phyloP scores from a whole-genome alignment of 768 basidiomycete genomes.

The Epithele typhae region DNA sequence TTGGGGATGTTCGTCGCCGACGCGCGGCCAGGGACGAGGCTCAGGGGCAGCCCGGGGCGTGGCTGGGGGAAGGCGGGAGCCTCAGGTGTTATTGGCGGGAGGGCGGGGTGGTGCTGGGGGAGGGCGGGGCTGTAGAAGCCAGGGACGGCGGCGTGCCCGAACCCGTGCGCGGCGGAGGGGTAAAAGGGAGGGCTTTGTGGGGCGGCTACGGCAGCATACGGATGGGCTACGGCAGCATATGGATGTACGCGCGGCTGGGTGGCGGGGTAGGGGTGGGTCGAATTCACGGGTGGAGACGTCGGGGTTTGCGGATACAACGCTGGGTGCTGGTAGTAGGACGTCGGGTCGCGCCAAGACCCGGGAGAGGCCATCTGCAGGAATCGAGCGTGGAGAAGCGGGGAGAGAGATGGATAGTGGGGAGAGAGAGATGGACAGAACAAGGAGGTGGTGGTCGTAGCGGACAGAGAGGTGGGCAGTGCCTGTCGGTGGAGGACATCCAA shows the following conservation, averaged over 20 bases:
- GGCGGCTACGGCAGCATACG: not conserved
- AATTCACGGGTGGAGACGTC: too few species aligned
- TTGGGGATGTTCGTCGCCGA: constrained; percentile 1
- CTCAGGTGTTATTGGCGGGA: not conserved
- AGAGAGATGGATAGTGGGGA: not conserved
- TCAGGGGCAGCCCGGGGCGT: constrained; percentile 6
- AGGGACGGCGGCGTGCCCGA: constrained; percentile 5
- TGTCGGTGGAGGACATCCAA: not conserved
- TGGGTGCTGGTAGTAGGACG: constrained; percentile 7
- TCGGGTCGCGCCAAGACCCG: constrained; percentile 11
- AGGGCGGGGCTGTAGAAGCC: constrained; percentile 16
- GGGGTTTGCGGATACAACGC: constrained; percentile 3
- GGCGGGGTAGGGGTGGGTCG: too few species aligned
- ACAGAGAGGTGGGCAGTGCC: not conserved
- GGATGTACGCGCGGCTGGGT: constrained; percentile 4
- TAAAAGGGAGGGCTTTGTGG: constrained; percentile 1
- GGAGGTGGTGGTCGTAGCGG: not conserved
- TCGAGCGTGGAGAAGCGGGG: not conserved
- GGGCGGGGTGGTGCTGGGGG: constrained; percentile 4
- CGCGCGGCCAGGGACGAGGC: constrained; percentile 9
- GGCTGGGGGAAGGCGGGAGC: constrained; percentile 8
- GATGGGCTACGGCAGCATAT: constrained; percentile 6
- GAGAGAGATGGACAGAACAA: not conserved
- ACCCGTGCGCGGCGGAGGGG: not conserved
- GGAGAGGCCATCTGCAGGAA: constrained; percentile 10